phyloP scores from a whole-genome alignment of 2,329 filamentous ascomycete genomes.

The Akanthomyces lecanii region DNA sequence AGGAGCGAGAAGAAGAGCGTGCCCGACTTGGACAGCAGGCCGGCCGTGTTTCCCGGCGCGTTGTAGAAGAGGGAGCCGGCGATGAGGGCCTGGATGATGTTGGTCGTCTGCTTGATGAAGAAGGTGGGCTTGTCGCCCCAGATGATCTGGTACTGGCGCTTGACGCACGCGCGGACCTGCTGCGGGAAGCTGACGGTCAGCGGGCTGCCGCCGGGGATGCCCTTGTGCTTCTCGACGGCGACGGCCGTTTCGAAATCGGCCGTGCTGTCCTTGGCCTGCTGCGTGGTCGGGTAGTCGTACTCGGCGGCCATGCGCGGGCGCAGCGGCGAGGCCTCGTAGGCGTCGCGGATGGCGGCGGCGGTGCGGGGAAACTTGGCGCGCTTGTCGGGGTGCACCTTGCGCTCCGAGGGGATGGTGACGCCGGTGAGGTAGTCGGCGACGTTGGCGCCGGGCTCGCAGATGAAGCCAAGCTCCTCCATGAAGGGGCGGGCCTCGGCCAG shows the following conservation, averaged over 20 bases:
- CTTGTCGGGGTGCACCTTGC: slow-evolving; percentile 49
- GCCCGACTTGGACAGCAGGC: slow-evolving; percentile 61
- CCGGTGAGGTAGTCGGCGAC: slow-evolving; percentile 63
- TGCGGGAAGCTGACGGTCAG: slow-evolving; percentile 50
- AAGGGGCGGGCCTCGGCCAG: slow-evolving; percentile 55
- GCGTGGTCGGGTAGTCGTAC: slow-evolving; percentile 51
- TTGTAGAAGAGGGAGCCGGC: slow-evolving; percentile 66
- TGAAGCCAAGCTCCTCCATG: slow-evolving; percentile 61
- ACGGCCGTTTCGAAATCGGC: slow-evolving; percentile 51
- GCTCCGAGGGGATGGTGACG: slow-evolving; percentile 63
- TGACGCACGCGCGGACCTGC: slow-evolving; percentile 54
- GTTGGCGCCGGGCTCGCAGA: slow-evolving; percentile 58
- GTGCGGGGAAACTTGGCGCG: slow-evolving; percentile 43
- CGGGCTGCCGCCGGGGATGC: slow-evolving; percentile 49
- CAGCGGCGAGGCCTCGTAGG: slow-evolving; percentile 51
- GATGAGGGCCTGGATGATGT: slow-evolving; percentile 56
- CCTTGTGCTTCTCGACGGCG: slow-evolving; percentile 49
- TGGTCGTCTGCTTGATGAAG: slow-evolving; percentile 57
- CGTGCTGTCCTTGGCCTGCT: slow-evolving; percentile 45
- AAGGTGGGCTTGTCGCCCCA: slow-evolving; percentile 62
- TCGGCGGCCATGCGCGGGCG: slow-evolving; percentile 49
- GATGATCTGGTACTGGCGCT: slow-evolving; percentile 61
- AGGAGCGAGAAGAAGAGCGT: slow-evolving; percentile 62
- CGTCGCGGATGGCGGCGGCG: slow-evolving; percentile 38
- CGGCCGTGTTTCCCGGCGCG: slow-evolving; percentile 51